Evolutionary conservation across 2,329 filamentous ascomycete genomes (phyloP).

Genomic region (Paracoccidioides lutzii): DNA sequence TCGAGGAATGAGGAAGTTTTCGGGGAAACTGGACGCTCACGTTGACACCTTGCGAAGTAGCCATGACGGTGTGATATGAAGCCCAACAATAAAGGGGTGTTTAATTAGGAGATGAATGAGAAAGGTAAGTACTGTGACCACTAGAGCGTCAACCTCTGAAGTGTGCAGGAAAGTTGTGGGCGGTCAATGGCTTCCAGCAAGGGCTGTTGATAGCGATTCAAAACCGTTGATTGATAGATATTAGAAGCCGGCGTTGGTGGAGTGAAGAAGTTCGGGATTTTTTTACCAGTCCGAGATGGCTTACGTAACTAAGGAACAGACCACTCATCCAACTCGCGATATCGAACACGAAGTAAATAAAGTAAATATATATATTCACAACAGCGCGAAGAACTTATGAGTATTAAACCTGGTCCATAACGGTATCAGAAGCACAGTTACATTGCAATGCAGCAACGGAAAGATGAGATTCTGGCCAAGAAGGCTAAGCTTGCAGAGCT

Average conservation of each 20-base stretch:
- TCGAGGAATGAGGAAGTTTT: neutral
- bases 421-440: neutral
- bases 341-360: neutral
- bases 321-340: neutral
- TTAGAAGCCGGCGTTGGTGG: neutral
- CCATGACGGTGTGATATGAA: constrained; percentile 40
- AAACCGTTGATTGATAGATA: neutral
- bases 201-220: neutral
- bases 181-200: neutral
- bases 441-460: constrained; percentile 50
- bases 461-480: constrained; percentile 93
- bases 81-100: constrained; percentile 24
- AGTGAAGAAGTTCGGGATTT: neutral
- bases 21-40: constrained; percentile 29
- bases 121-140: constrained; percentile 18
- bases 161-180: neutral
- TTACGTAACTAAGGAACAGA: neutral
- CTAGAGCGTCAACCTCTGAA: constrained; percentile 21
- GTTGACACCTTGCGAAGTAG: constrained; percentile 54
- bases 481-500: constrained; percentile 94
- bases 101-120: constrained; percentile 25
- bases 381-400: neutral
- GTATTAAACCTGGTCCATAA: neutral
- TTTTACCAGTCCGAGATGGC: neutral
- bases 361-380: neutral